Conservation (phyloP, 768 basidiomycete genomes). For the Hydnomerulius pinastri region DNA sequence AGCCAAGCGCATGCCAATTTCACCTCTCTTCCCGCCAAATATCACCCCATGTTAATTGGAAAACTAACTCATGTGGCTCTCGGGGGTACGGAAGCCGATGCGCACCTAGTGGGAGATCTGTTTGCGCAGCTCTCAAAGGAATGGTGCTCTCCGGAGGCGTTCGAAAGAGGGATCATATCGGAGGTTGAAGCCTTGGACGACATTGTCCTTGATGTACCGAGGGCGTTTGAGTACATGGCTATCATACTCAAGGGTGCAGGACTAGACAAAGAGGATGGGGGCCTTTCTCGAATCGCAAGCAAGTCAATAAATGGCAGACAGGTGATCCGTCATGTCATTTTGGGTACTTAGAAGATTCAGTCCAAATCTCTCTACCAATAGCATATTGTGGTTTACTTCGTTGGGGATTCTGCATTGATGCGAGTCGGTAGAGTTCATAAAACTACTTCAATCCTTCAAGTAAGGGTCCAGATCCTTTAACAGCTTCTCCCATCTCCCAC, state of each 20-base stretch:
- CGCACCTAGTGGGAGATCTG: conserved; percentile 75
- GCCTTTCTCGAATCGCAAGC: conserved; percentile 53
- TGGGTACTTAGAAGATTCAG: no score
- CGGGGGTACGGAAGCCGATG: conserved; percentile 81
- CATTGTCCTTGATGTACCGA: conserved; percentile 87
- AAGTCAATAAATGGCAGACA: no score
- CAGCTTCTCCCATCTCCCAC: no score
- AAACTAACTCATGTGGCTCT: conserved; percentile 73
- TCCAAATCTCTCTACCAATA: no score
- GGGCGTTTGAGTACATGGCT: conserved; percentile 76
- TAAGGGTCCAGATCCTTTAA: no score
- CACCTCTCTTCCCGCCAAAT: conserved; percentile 62
- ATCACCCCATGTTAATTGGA: conserved; percentile 69
- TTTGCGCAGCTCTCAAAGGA: conserved; percentile 63
- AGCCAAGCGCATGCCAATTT: conserved; percentile 90
- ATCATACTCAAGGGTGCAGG: conserved; percentile 73
- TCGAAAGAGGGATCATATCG: conserved; percentile 74
- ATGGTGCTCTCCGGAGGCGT: conserved; percentile 55
- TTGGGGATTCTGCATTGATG: no score
- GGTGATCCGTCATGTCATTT: no score
- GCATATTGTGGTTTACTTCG: no score
- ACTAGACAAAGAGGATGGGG: conserved; percentile 58
- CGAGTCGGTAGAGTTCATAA: no score
- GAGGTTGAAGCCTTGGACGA: conserved; percentile 83
- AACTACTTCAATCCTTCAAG: no score